Conservation (phyloP, 805 yeast genomes). For the Wickerhamiella allomyrinae region DNA sequence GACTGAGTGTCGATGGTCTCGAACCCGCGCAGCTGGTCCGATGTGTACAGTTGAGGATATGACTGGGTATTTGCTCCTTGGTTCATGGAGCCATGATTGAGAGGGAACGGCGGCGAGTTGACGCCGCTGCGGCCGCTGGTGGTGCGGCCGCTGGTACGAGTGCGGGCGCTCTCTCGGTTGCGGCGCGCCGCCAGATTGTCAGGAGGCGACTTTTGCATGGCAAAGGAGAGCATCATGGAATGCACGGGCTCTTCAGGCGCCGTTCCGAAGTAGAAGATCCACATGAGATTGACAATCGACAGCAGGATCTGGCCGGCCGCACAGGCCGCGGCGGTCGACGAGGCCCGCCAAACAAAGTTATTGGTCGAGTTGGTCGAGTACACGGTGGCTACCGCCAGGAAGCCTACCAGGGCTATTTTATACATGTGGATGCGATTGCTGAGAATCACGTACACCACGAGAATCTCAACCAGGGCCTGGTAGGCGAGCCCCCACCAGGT, state of each 20-base stretch:
- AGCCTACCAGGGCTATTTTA: conserved; percentile 37
- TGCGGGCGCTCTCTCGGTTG: conserved; percentile 1
- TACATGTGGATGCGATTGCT: conserved; percentile 55
- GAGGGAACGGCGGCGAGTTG: neutral
- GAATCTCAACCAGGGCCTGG: conserved; percentile 46
- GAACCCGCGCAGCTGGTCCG: conserved; percentile 28
- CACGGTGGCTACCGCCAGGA: conserved; percentile 57
- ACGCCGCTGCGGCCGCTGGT: conserved; percentile 5
- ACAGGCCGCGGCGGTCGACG: conserved; percentile 63
- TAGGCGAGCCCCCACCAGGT: conserved; percentile 96
- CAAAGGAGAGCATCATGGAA: conserved; percentile 71
- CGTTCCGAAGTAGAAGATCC: conserved; percentile 84
- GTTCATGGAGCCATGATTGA: neutral
- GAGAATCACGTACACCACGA: conserved; percentile 40
- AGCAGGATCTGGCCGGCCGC: conserved; percentile 83
- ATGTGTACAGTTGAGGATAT: conserved; percentile 21
- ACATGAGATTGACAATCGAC: conserved; percentile 66
- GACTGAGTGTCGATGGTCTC: conserved; percentile 25
- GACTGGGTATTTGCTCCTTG: conserved; percentile 1
- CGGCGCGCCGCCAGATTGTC: neutral
- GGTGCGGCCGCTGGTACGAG: conserved; percentile 2
- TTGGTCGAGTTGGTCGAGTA: conserved; percentile 79
- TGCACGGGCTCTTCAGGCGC: conserved; percentile 80
- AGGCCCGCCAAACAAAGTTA: conserved; percentile 53
- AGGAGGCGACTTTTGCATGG: conserved; percentile 24